These are phyloP conservation scores for Talaromyces sp. DNA, from an alignment of 2,329 filamentous ascomycete species.

Conservation along the genomic window DNA sequence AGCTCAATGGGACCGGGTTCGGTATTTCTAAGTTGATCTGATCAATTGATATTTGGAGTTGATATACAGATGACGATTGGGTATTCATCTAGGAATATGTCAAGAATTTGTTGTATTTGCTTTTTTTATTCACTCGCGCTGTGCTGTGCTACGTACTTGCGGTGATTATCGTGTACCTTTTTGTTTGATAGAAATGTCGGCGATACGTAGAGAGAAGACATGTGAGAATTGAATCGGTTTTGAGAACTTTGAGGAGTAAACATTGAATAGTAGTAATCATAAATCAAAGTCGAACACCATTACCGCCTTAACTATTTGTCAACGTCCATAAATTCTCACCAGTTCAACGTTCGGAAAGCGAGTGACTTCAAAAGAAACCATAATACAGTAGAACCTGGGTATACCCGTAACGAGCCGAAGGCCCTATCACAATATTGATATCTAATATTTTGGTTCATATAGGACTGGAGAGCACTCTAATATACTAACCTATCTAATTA, in stretches of 20 bases:
- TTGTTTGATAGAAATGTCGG: background rate
- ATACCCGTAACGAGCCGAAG: too few relatives aligned
- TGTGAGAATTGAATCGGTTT: background rate
- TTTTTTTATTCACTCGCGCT: background rate
- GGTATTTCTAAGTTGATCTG: background rate
- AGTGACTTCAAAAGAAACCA: background rate
- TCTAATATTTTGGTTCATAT: too few relatives aligned
- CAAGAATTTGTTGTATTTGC: background rate
- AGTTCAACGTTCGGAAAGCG: background rate
- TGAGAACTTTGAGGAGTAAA: background rate
- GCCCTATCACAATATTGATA: too few relatives aligned
- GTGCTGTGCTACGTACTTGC: background rate
- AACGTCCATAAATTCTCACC: background rate
- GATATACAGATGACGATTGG: background rate
- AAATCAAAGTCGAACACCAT: background rate
- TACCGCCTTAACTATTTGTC: background rate
- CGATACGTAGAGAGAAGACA: background rate
- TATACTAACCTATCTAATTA: too few relatives aligned
- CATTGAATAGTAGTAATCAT: background rate
- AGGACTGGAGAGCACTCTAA: too few relatives aligned
- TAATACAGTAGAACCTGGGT: too few relatives aligned
- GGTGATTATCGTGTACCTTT: background rate
- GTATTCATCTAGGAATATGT: background rate
- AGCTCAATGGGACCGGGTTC: constrained; percentile 11
- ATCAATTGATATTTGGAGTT: background rate